A percentile compares a stretch with the other conserved stretches of the same genome.
Conservation (phyloP, 306 rosid genomes). For the Acacia confusa region DNA sequence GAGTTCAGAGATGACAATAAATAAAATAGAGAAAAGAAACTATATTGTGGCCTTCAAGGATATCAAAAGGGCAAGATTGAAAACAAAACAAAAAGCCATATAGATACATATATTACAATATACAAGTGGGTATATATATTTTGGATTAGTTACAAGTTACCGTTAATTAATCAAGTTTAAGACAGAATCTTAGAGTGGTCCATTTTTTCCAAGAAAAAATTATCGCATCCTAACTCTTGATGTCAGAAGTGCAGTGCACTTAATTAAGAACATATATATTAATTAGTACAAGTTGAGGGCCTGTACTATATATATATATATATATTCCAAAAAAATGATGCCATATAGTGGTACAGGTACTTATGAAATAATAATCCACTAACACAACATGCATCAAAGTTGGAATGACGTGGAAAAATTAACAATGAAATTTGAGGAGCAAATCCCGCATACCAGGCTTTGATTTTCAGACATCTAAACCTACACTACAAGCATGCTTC, state of each 20-base stretch:
- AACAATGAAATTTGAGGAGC: slow-evolving; percentile 24
- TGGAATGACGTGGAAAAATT: slow-evolving; percentile 38
- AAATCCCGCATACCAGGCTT: slow-evolving; percentile 44
- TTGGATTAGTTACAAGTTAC: background rate
- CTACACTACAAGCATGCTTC: slow-evolving; percentile 40
- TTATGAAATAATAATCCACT: background rate
- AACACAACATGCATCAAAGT: slow-evolving; percentile 19
- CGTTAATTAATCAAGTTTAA: background rate
- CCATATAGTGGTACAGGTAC: background rate
- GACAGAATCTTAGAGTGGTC: background rate
- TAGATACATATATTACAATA: background rate
- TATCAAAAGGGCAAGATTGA: background rate
- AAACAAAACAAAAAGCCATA: background rate
- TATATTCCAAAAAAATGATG: background rate
- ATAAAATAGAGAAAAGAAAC: background rate
- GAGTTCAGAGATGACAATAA: background rate
- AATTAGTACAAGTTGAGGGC: background rate
- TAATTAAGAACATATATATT: background rate
- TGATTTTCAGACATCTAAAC: slow-evolving; percentile 39
- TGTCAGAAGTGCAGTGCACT: background rate
- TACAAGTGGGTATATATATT: background rate
- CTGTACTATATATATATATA: background rate
- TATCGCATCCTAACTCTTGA: background rate
- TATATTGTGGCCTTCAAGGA: background rate
- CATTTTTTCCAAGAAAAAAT: background rate